These are phyloP conservation scores for Kwoniella heveanensis DNA, from an alignment of 768 basidiomycete genomes.

Conservation along the genomic window DNA sequence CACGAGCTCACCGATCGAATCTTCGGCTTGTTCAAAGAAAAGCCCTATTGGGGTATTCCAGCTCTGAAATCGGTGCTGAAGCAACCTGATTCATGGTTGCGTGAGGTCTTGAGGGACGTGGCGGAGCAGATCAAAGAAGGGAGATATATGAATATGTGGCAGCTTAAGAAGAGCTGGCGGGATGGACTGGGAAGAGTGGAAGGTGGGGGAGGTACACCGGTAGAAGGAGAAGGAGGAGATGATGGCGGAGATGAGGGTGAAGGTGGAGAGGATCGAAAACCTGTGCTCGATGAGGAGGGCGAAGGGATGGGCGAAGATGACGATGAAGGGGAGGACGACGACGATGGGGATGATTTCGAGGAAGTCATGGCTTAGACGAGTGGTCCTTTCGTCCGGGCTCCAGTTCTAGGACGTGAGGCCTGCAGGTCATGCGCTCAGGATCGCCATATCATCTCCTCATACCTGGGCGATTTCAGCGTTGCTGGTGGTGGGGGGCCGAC, in stretches of 20 bases:
- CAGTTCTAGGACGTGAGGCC: no score
- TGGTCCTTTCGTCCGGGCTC: no score
- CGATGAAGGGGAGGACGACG: constrained; percentile 7
- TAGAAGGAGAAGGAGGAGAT: neutral
- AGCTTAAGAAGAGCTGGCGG: constrained; percentile 34
- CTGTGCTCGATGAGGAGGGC: neutral
- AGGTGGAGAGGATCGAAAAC: neutral
- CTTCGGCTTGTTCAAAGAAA: constrained; percentile 75
- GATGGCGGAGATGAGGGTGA: neutral
- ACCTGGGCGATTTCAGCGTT: no score
- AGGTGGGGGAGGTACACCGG: neutral
- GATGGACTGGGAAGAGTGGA: neutral
- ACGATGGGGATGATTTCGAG: constrained; percentile 20
- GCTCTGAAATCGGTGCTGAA: constrained; percentile 28
- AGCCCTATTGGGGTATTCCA: constrained; percentile 67
- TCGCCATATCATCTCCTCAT: no score
- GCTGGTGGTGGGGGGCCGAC: no score
- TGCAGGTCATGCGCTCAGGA: no score
- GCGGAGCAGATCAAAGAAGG: constrained; percentile 41
- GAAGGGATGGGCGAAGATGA: constrained; percentile 6
- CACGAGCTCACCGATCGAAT: constrained; percentile 84
- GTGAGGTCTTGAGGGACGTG: constrained; percentile 43
- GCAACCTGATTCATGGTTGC: constrained; percentile 46
- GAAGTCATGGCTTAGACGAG: constrained; percentile 11
- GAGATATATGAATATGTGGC: constrained; percentile 41